These are phyloP conservation scores for Blastocrithidia nonstop DNA, from an alignment of 208 protist species.

Conservation along the genomic window DNA sequence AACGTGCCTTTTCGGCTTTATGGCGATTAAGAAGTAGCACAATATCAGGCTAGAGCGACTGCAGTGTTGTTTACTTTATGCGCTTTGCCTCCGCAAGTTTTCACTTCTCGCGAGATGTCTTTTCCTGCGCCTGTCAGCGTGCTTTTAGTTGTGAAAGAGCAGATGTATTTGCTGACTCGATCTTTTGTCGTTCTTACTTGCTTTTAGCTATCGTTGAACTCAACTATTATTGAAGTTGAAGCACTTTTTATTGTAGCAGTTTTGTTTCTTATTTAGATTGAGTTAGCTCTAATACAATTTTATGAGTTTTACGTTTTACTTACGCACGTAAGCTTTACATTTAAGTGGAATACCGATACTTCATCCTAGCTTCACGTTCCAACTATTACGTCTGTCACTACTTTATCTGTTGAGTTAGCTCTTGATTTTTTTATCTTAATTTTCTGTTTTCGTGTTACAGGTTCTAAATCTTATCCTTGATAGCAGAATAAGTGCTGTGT, in stretches of 20 bases:
- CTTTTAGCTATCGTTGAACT: conserved; percentile 22
- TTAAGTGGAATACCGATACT: too few relatives aligned
- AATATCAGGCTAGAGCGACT: conserved; percentile 86
- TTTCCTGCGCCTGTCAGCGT: conserved; percentile 71
- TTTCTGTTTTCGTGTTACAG: too few relatives aligned
- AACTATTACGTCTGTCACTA: too few relatives aligned
- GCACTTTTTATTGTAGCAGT: conserved; percentile 15
- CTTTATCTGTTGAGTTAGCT: too few relatives aligned
- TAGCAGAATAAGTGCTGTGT: too few relatives aligned
- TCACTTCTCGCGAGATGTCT: conserved; percentile 65
- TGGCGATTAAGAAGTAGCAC: conserved; percentile 83
- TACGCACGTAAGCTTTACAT: too few relatives aligned
- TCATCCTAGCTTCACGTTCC: too few relatives aligned
- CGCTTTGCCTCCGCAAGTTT: conserved; percentile 67
- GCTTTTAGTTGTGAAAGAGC: conserved; percentile 45
- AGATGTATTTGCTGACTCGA: conserved; percentile 51
- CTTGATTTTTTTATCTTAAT: too few relatives aligned
- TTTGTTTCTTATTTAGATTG: too few relatives aligned
- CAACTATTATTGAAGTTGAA: conserved; percentile 10
- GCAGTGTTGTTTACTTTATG: conserved; percentile 83
- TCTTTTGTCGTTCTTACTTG: conserved; percentile 25
- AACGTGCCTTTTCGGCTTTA: conserved; percentile 78
- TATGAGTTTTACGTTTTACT: too few relatives aligned
- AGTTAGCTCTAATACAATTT: too few relatives aligned
- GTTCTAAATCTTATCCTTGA: too few relatives aligned